Conservation (phyloP, 805 yeast genomes). For the Teunomyces barrocoloradensis region DNA sequence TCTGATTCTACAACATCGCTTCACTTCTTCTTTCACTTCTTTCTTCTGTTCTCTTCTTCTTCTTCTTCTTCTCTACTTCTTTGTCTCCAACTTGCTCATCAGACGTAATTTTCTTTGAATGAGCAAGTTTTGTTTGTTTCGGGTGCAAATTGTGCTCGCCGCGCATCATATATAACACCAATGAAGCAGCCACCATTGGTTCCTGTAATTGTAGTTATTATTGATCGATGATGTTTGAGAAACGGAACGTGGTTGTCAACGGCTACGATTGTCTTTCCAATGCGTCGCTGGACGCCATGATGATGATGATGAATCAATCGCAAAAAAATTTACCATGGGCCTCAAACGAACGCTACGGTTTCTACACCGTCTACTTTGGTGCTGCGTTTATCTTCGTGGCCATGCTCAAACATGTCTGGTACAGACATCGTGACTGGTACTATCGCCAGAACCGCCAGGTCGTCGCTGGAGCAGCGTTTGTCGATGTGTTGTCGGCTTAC, state of each 20-base stretch:
- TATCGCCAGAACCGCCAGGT: slow-evolving; percentile 12
- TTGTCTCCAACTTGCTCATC: background rate
- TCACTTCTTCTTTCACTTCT: too few species aligned
- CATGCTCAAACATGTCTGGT: slow-evolving; percentile 31
- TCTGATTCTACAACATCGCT: too few species aligned
- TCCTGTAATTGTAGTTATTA: too few species aligned
- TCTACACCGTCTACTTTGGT: slow-evolving; percentile 39
- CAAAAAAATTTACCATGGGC: slow-evolving; percentile 31
- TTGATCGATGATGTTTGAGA: slow-evolving; percentile 2
- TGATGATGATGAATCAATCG: slow-evolving; percentile 17
- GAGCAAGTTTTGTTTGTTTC: slow-evolving; percentile 4
- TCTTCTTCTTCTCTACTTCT: too few species aligned
- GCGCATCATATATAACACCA: background rate
- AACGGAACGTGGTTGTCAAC: slow-evolving; percentile 21
- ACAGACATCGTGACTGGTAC: slow-evolving; percentile 20
- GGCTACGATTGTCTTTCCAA: slow-evolving; percentile 42
- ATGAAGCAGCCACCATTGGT: background rate
- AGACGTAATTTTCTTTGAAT: background rate
- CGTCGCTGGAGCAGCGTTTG: slow-evolving; percentile 12
- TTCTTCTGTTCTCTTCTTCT: background rate
- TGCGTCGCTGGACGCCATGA: slow-evolving; percentile 20
- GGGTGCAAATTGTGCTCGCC: slow-evolving; percentile 4
- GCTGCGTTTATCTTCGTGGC: slow-evolving; percentile 35
- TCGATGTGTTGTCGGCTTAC: slow-evolving; percentile 31
- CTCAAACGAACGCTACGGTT: slow-evolving; percentile 30